Percentiles rank a stretch among this genome's conserved stretches.
Evolutionary conservation across 2,329 filamentous ascomycete genomes (phyloP).

Genomic region (Fusarium caatingaense): DNA sequence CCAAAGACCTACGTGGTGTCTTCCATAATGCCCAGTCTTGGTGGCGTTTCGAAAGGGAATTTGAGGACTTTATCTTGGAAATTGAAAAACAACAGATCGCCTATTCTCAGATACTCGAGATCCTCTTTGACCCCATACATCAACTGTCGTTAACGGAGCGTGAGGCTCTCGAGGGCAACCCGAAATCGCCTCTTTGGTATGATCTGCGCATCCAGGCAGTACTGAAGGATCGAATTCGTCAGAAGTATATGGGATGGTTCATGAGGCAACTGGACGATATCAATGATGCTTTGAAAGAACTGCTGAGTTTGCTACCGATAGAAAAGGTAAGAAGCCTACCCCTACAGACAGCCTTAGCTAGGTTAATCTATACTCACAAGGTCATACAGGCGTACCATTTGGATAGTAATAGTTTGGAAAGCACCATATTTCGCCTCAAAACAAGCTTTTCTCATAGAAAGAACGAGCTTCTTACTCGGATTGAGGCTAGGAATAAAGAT

Average conservation of each 20-base stretch:
- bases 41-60: neutral
- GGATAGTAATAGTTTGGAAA: neutral
- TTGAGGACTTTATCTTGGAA: neutral
- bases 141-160: fast-evolving
- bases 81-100: neutral
- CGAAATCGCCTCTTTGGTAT: neutral
- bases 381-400: neutral
- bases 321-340: neutral
- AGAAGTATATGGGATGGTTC: neutral
- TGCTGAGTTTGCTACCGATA: fast-evolving
- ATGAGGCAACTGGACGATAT: neutral
- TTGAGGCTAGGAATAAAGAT: neutral
- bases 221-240: neutral
- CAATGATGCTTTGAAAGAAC: neutral
- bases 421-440: neutral
- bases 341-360: too few species aligned
- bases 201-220: neutral
- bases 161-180: neutral
- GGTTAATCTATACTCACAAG: neutral
- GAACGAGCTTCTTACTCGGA: neutral
- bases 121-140: fast-evolving
- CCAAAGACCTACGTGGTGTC: neutral
- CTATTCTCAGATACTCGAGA: neutral
- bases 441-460: neutral
- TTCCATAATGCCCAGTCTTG: neutral